Base-by-base conservation (phyloP, 2,329 filamentous ascomycete species). In the Coleophoma cylindrospora region DNA sequence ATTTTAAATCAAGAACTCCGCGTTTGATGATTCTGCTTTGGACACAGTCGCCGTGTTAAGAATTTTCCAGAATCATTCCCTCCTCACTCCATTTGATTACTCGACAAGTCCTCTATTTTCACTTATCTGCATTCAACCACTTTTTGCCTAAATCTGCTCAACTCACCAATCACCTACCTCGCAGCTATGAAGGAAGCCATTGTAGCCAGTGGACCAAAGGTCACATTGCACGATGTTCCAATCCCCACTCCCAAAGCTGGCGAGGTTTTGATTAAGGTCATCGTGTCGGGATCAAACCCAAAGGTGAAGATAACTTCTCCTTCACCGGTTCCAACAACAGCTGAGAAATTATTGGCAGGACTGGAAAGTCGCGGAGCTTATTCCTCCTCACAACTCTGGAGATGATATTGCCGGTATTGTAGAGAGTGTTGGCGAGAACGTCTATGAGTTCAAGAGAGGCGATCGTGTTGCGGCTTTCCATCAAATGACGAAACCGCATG, bases 401-500 rank as follows among this genome's bases (percentile, higher is more conserved):
- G 65, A 67, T 54, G 65, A 67, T 46, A 60, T 67, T 50, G 57
- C 60, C 17, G 64, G 71, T 21, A 70, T 72, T 47, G 66, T 81
- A 12, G 72, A 79, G 55, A 64, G 66, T 47, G 70, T 77, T 27
- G 77, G 77, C 12, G 59, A 67, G 11, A 66, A 73, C 46, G 75
- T 80, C 2, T 68, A 66, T 47, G 61, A 62, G 47, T 79, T 67
- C 50, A 65, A 64, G 45, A 61, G 61, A 22, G 75, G 74, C 14
- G 74, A 77, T 50, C 68, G 74, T 32, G 74, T 77, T 21, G 72
- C 70, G 0, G 72, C 71, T 0, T 75, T 75, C 47, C 74, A 77
- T 49, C 67, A 79, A 54, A 82, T 84, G 72, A 57, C 65, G 40
- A 66, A 67, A 0, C 68, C 73, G 0, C 61, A 71, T 34, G 83